Conservation (phyloP, 2,329 filamentous ascomycete species). For the Pseudocercospora musae region DNA sequence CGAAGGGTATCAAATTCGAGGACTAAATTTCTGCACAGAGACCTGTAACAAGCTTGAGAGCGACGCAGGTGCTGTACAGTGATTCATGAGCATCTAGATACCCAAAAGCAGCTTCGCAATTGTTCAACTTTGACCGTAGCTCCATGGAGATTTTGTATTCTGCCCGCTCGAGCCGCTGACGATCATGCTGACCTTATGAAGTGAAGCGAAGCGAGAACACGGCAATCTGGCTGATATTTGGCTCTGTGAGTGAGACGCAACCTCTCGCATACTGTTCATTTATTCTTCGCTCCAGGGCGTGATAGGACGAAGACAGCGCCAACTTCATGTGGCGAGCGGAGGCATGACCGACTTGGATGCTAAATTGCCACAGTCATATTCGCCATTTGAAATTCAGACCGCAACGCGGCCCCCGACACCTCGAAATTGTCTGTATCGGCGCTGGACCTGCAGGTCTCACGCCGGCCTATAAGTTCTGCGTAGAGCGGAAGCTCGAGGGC, state of each 20-base stretch:
- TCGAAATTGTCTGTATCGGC: neutral
- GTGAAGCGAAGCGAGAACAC: neutral
- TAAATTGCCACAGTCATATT: neutral
- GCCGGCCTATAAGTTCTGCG: neutral
- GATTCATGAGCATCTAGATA: neutral
- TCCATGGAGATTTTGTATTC: neutral
- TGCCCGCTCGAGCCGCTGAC: neutral
- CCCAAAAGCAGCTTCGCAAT: neutral
- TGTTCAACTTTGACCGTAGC: neutral
- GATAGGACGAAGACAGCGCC: neutral
- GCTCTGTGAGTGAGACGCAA: neutral
- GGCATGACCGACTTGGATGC: neutral
- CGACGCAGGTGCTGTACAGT: neutral
- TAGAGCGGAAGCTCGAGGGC: too few species aligned
- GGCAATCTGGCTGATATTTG: neutral
- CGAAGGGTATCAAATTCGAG: slow-evolving; percentile 92
- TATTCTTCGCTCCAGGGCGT: neutral
- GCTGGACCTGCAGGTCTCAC: neutral
- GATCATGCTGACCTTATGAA: neutral
- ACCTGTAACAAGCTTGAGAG: neutral
- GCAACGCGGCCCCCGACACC: neutral
- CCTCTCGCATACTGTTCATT: neutral
- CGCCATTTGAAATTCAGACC: neutral
- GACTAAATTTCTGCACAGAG: slow-evolving; percentile 51
- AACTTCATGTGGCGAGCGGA: neutral